Evolutionary conservation across 495 filamentous ascomycete genomes (phyloP).

Genomic region (Penicillium paradoxum): DNA sequence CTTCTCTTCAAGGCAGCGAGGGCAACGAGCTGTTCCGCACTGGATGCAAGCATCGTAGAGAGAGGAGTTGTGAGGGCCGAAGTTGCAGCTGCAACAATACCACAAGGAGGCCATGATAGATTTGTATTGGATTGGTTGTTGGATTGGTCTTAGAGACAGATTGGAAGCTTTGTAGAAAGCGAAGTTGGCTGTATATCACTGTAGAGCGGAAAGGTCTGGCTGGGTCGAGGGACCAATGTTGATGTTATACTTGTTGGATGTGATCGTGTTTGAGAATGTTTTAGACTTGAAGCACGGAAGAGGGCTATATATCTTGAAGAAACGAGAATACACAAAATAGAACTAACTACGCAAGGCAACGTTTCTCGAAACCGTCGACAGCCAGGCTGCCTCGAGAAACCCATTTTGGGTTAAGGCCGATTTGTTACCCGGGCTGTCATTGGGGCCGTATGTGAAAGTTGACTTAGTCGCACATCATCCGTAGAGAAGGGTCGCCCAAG

Average conservation of each 20-base stretch:
- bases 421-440: conserved; percentile 5
- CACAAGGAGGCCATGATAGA: conserved; percentile 23
- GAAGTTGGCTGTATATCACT: background rate
- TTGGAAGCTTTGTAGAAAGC: background rate
- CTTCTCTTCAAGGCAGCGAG: conserved; percentile 18
- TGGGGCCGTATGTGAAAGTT: conserved; percentile 1
- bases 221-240: background rate
- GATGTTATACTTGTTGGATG: conserved; percentile 4
- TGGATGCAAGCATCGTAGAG: conserved; percentile 26
- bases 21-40: conserved; percentile 20
- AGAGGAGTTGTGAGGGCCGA: conserved; percentile 25
- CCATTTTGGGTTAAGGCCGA: conserved; percentile 13
- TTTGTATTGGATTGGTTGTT: background rate
- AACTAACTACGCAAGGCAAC: conserved; percentile 11
- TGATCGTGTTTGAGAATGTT: conserved; percentile 9
- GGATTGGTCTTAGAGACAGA: background rate
- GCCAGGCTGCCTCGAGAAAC: conserved; percentile 9
- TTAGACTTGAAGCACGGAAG: conserved; percentile 7
- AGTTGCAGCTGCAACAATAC: conserved; percentile 33
- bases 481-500: conserved; percentile 3
- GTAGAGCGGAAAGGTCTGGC: background rate
- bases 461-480: conserved; percentile 4
- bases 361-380: conserved; percentile 1
- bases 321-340: background rate
- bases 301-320: background rate